These are phyloP conservation scores for Emericellopsis atlantica DNA, from an alignment of 2,329 filamentous ascomycete genomes.

Conservation along the genomic window DNA sequence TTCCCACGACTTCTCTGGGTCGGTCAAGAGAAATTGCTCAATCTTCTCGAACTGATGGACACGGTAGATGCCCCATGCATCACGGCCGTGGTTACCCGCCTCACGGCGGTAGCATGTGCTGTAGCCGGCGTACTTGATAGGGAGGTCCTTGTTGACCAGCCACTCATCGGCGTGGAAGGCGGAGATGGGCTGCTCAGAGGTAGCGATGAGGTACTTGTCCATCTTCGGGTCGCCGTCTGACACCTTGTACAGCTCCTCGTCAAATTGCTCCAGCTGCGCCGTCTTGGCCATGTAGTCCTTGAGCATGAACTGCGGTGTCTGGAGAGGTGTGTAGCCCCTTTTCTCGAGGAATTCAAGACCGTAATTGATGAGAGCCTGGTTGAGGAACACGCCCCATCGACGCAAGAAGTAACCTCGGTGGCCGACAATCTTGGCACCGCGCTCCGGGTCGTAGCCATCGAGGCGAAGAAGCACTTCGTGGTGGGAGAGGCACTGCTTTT, in stretches of 20 bases:
- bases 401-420: constrained; percentile 90
- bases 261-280: constrained; percentile 91
- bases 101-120: constrained; percentile 94
- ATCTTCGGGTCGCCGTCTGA: constrained; percentile 66
- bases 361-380: constrained; percentile 90
- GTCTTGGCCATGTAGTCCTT: constrained; percentile 97
- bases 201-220: constrained; percentile 72
- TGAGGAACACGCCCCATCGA: constrained; percentile 80
- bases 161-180: constrained; percentile 90
- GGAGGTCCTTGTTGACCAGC: constrained; percentile 72
- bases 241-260: constrained; percentile 95
- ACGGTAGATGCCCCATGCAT: constrained; percentile 96
- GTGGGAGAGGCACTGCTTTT: constrained; percentile 72
- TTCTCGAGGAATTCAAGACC: constrained; percentile 77
- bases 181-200: constrained; percentile 89
- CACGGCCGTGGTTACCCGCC: constrained; percentile 71
- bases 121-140: constrained; percentile 87
- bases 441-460: constrained; percentile 85
- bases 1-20: constrained; percentile 86
- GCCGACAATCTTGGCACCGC: constrained; percentile 86
- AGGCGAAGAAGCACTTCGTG: constrained; percentile 85
- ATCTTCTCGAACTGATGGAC: constrained; percentile 97
- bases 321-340: constrained; percentile 71
- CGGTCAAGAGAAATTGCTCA: constrained; percentile 68
- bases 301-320: constrained; percentile 89